phyloP scores from a whole-genome alignment of 2,329 filamentous ascomycete species.

The Plenodomus biglobosus region DNA sequence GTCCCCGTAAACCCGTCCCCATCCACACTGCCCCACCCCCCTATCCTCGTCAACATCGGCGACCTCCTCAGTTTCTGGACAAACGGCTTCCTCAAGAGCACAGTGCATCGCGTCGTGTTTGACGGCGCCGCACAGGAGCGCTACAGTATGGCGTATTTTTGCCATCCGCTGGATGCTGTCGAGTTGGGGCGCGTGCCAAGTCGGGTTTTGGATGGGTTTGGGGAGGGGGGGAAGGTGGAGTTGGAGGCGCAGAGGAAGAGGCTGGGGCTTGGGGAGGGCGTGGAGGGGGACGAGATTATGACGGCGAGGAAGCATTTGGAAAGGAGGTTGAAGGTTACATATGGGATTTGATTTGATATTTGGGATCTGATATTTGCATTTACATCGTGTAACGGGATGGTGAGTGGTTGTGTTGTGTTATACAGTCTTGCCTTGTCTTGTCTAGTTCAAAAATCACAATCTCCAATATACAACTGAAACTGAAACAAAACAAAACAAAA shows the following conservation, averaged over 20 bases:
- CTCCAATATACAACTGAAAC: too few relatives aligned
- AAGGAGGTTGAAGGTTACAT: slow-evolving; percentile 60
- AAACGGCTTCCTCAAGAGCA: slow-evolving; percentile 79
- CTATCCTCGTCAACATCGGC: slow-evolving; percentile 65
- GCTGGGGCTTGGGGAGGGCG: slow-evolving; percentile 46
- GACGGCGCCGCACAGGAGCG: slow-evolving; percentile 47
- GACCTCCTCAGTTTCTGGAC: slow-evolving; percentile 85
- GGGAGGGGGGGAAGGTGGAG: slow-evolving; percentile 32
- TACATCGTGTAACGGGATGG: too few relatives aligned
- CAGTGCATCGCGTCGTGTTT: slow-evolving; percentile 86
- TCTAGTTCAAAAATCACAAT: too few relatives aligned
- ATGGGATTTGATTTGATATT: slow-evolving; percentile 44
- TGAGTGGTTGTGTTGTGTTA: too few relatives aligned
- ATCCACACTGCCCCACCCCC: slow-evolving; percentile 58
- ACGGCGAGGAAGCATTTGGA: slow-evolving; percentile 63
- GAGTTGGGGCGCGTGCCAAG: slow-evolving; percentile 60
- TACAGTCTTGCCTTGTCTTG: too few relatives aligned
- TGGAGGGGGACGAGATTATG: slow-evolving; percentile 46
- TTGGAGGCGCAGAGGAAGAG: slow-evolving; percentile 44
- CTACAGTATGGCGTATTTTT: slow-evolving; percentile 65
- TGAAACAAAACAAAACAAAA: neutral
- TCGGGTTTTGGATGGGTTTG: slow-evolving; percentile 49
- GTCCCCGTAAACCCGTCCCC: slow-evolving; percentile 56
- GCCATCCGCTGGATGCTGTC: slow-evolving; percentile 60
- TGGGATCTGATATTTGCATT: too few relatives aligned